These are phyloP conservation scores for Schizophyllum amplum DNA, from an alignment of 1,284 basidiomycete genomes.

Conservation along the genomic window DNA sequence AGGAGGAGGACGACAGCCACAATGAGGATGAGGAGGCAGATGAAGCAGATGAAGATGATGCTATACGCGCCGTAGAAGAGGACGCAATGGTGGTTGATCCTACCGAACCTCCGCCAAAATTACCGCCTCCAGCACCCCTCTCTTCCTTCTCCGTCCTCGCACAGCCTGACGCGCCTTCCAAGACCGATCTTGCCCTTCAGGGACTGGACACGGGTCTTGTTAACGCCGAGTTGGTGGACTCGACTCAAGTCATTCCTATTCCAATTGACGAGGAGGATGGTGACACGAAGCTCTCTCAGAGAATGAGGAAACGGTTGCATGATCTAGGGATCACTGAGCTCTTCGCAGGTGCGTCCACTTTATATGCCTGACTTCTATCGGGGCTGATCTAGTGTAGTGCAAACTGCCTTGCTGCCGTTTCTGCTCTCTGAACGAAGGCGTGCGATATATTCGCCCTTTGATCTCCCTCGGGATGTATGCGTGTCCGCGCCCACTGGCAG, in stretches of 20 bases:
- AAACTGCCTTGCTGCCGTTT: slow-evolving; percentile 76
- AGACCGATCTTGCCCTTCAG: slow-evolving; percentile 60
- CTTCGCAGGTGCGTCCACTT: slow-evolving; percentile 69
- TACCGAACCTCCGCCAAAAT: neutral
- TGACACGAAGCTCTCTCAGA: slow-evolving; percentile 47
- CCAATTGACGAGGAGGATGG: slow-evolving; percentile 32
- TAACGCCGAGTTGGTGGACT: slow-evolving; percentile 65
- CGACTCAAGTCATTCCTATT: slow-evolving; percentile 42
- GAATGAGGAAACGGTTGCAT: slow-evolving; percentile 53
- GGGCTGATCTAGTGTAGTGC: slow-evolving; percentile 44
- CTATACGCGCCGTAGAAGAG: neutral
- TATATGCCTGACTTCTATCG: slow-evolving; percentile 2
- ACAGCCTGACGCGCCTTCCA: slow-evolving; percentile 64
- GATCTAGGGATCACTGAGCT: slow-evolving; percentile 76
- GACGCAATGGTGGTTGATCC: neutral
- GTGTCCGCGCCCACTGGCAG: slow-evolving; percentile 98
- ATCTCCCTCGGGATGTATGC: slow-evolving; percentile 77
- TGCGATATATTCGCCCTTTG: slow-evolving; percentile 64
- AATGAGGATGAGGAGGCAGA: neutral
- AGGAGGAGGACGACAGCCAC: slow-evolving; percentile 14
- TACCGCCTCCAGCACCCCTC: slow-evolving; percentile 27
- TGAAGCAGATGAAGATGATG: neutral
- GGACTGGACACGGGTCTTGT: slow-evolving; percentile 71
- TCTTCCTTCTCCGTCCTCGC: slow-evolving; percentile 68
- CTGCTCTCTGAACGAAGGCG: slow-evolving; percentile 44